phyloP scores from a whole-genome alignment of 495 filamentous ascomycete species.

The Lepidopterella palustris region DNA sequence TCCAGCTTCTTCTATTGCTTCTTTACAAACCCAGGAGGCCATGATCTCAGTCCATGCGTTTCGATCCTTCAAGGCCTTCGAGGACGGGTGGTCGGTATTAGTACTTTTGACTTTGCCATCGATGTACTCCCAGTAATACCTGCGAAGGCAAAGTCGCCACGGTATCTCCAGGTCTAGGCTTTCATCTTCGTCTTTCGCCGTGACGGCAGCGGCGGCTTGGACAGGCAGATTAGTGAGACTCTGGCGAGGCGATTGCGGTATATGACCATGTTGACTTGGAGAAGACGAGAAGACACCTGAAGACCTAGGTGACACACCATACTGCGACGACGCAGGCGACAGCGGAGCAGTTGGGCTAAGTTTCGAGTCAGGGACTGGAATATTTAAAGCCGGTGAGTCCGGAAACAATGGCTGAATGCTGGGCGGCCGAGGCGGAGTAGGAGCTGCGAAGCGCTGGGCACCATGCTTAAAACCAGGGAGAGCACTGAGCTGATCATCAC shows the following conservation, averaged over 20 bases:
- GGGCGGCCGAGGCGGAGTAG: conserved; percentile 3
- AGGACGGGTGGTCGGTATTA: conserved; percentile 8
- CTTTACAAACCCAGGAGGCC: conserved; percentile 21
- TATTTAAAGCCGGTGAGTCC: conserved; percentile 8
- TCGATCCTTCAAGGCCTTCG: conserved; percentile 9
- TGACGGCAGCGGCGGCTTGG: conserved; percentile 14
- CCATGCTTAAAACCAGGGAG: conserved; percentile 4
- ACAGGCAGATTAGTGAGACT: conserved; percentile 13
- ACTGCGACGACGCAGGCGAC: conserved; percentile 18
- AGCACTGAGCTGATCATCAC: conserved; percentile 11
- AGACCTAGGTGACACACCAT: conserved; percentile 15
- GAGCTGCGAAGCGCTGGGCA: neutral
- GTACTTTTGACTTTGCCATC: conserved; percentile 14
- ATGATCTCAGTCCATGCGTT: conserved; percentile 22
- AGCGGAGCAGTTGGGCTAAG: conserved; percentile 8
- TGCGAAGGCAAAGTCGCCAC: conserved; percentile 16
- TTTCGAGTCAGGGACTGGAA: conserved; percentile 1
- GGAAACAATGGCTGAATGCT: conserved; percentile 14
- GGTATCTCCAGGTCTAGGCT: conserved; percentile 17
- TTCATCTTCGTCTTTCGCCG: conserved; percentile 15
- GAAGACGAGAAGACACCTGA: conserved; percentile 3
- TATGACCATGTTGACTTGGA: neutral
- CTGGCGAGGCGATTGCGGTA: conserved; percentile 11
- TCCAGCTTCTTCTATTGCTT: conserved; percentile 17
- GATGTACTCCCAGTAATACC: conserved; percentile 19